A percentile compares a stretch with the other conserved stretches of the same genome.
phyloP scores from a whole-genome alignment of 164 flowering plant species.

The Liquidambar formosana region DNA sequence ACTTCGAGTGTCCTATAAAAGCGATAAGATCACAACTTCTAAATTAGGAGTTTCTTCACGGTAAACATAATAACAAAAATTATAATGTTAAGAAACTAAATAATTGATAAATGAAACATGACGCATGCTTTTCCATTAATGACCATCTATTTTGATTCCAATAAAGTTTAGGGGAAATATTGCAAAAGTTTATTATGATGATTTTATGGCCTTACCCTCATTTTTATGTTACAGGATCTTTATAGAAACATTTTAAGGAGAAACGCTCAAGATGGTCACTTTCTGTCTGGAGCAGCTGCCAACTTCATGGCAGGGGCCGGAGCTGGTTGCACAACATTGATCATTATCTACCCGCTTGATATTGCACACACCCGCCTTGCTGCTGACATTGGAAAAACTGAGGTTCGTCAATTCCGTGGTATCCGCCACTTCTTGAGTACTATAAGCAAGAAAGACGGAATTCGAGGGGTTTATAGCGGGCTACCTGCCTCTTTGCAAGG shows the following conservation, averaged over 20 bases:
- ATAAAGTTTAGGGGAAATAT: no score
- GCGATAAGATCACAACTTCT: no score
- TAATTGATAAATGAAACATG: no score
- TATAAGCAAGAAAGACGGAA: constrained; percentile 64
- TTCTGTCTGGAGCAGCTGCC: constrained; percentile 58
- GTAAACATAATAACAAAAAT: no score
- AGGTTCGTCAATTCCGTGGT: constrained; percentile 80
- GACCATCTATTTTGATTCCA: no score
- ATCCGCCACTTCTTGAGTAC: constrained; percentile 79
- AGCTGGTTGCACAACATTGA: constrained; percentile 92
- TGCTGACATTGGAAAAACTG: constrained; percentile 77
- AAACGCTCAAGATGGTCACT: constrained; percentile 26
- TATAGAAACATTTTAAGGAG: constrained; percentile 63
- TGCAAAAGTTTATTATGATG: no score
- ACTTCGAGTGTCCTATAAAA: no score
- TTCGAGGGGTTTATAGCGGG: constrained; percentile 82
- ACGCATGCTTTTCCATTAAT: no score
- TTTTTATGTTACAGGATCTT: constrained; percentile 62
- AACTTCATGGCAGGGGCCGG: constrained; percentile 90
- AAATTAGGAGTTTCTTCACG: no score
- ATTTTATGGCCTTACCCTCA: no score
- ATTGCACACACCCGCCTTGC: constrained; percentile 98
- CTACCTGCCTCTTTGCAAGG: constrained; percentile 96
- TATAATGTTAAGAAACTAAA: no score
- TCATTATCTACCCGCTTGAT: constrained; percentile 89